A percentile compares a stretch with the other conserved stretches of the same genome.
These are phyloP conservation scores for Apiospora sp. DNA, from an alignment of 2,329 filamentous ascomycete genomes.

Conservation along the genomic window DNA sequence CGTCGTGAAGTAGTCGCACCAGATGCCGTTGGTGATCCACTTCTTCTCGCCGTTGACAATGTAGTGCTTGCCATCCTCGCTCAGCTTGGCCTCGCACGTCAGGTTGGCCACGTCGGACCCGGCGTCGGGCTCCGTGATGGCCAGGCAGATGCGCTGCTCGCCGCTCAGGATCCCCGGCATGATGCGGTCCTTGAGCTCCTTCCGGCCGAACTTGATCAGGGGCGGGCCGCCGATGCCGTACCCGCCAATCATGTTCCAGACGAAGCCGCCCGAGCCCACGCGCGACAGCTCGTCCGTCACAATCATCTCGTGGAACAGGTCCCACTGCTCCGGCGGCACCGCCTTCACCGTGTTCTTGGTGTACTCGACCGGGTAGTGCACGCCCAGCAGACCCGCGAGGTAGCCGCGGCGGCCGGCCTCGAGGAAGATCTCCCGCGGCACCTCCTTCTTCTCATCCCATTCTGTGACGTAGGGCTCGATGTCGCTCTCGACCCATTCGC, in stretches of 20 bases:
- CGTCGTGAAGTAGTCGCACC: conserved; percentile 97
- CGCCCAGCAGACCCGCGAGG: conserved; percentile 87
- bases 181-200: conserved; percentile 84
- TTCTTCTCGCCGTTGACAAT: conserved; percentile 99
- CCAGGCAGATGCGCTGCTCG: conserved; percentile 96
- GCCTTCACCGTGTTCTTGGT: conserved; percentile 76
- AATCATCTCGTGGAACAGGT: conserved; percentile 97
- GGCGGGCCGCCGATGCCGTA: conserved; percentile 95
- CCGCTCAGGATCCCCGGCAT: conserved; percentile 87
- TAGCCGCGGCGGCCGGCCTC: conserved; percentile 94
- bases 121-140: conserved; percentile 96
- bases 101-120: conserved; percentile 95
- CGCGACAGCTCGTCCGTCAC: conserved; percentile 94
- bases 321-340: conserved; percentile 90
- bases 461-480: conserved; percentile 93
- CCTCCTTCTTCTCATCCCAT: conserved; percentile 95
- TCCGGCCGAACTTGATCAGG: conserved; percentile 89
- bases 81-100: conserved; percentile 93
- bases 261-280: conserved; percentile 86
- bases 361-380: conserved; percentile 81
- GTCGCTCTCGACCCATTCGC: conserved; percentile 88
- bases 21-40: conserved; percentile 99
- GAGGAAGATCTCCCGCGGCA: conserved; percentile 91
- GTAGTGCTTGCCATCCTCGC: conserved; percentile 96
- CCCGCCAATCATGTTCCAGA: conserved; percentile 97